A percentile compares a stretch with the other conserved stretches of the same genome.
Evolutionary conservation across 139 green algal species (phyloP).

Genomic region (Micractinium sp.): DNA sequence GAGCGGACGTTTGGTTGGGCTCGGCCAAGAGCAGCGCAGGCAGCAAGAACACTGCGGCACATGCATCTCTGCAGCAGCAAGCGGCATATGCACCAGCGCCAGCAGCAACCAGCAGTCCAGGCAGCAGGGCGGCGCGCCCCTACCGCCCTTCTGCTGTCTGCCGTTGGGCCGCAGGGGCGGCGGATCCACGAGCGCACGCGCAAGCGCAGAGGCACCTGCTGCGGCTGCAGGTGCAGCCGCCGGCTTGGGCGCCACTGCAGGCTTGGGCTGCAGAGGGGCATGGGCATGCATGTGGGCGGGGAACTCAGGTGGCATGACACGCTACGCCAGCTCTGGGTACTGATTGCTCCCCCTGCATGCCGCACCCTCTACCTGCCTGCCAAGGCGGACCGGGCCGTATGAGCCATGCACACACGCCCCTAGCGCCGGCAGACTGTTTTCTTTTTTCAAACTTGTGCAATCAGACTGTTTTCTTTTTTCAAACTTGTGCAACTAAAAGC

Average conservation of each 20-base stretch:
- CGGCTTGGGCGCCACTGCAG: slow-evolving; percentile 7
- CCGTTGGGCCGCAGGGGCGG: slow-evolving; percentile 58
- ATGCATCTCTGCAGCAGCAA: not conserved
- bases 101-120: not conserved
- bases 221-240: slow-evolving; percentile 36
- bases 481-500: no score
- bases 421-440: no score
- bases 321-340: not conserved
- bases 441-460: no score
- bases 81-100: no score
- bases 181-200: slow-evolving; percentile 62
- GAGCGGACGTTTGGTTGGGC: not conserved
- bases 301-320: not conserved
- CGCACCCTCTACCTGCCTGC: no score
- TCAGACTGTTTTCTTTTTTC: no score
- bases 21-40: not conserved
- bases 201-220: slow-evolving; percentile 81
- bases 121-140: not conserved
- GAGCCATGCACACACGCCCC: no score
- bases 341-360: no score
- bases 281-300: not conserved
- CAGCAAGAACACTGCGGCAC: not conserved
- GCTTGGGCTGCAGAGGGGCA: slow-evolving; percentile 8
- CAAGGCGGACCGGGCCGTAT: no score
- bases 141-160: slow-evolving; percentile 69